Evolutionary conservation across 768 basidiomycete genomes (phyloP).

Genomic region (Trametes cinnabarina): DNA sequence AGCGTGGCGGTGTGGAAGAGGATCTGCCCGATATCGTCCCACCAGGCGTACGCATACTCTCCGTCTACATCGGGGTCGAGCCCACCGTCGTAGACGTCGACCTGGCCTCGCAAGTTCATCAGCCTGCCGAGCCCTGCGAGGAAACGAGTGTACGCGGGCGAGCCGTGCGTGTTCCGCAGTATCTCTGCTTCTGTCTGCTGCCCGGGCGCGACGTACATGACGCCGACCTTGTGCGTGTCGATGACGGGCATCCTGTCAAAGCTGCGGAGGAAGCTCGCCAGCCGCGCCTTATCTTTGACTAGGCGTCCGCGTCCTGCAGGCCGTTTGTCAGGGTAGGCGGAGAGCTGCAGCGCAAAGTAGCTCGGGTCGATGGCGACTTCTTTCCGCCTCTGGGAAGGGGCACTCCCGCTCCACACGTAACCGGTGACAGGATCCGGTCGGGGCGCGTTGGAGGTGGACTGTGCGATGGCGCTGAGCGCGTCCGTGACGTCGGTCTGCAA

Average conservation of each 20-base stretch:
- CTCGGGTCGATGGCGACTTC: conserved; percentile 82
- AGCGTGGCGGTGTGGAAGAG: conserved; percentile 95
- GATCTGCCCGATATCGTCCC: conserved; percentile 96
- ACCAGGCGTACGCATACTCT: conserved; percentile 98
- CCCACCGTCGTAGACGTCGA: conserved; percentile 91
- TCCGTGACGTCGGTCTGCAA: conserved; percentile 12
- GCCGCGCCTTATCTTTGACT: conserved; percentile 50
- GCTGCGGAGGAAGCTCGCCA: conserved; percentile 58
- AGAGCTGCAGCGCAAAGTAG: conserved; percentile 83
- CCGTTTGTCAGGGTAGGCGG: conserved; percentile 61
- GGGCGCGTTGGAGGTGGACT: conserved; percentile 26
- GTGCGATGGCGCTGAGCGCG: conserved; percentile 3
- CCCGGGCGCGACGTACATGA: conserved; percentile 93
- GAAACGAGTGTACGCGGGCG: conserved; percentile 92
- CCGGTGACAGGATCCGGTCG: conserved; percentile 75
- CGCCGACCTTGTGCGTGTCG: conserved; percentile 94
- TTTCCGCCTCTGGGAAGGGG: conserved; percentile 87
- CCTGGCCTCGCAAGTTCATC: conserved; percentile 84
- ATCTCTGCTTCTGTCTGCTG: conserved; percentile 85
- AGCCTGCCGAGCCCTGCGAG: conserved; percentile 85
- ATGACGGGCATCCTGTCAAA: conserved; percentile 90
- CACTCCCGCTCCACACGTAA: conserved; percentile 83
- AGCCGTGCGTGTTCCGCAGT: conserved; percentile 86
- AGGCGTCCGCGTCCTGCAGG: conserved; percentile 46
- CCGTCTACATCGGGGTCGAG: conserved; percentile 91